Evolutionary conservation across 202 grass and related monocot genomes (phyloP), one percentile per base, ranked within the genome.

Genomic region (Saccharum hybrid): DNA sequence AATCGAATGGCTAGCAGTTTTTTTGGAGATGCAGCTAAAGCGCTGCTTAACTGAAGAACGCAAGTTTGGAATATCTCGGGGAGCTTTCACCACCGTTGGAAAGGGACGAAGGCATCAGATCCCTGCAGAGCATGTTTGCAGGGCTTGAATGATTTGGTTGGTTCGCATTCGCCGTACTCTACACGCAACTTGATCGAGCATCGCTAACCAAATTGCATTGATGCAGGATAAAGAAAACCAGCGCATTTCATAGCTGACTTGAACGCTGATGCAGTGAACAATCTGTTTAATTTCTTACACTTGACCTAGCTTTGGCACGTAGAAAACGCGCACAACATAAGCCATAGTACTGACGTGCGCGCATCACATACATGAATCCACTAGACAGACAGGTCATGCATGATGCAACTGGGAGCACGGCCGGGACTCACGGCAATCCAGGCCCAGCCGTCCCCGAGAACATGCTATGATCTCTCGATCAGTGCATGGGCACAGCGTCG

Each of bases 51-150:
- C 66, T 30, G 73, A 81, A 62, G 66, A 78, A 64, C 10, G 52
- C 84, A 86, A 83, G 69, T 49, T 86, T 90, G 22, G 80, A 87
- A 87, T 90, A 43, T 38, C 68, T 10, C 7, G 22, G 2, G 68
- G 66, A 70, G 63, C 76, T 85, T 80, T 81, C 82, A 43, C 34
- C 22, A 31, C 26, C 84, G 74, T 63, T 61, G 63, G 52, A 75
- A 90, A 76, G 54, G 30, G 6, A 6, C 12, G 45, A 43, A 6
- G 42, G 81, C 48, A 78, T 78, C 83, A 13, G 49, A 73, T 82
- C 72, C 64, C 39, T 19, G 28, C 12, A 30, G 21, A 51, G 77
- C 79, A 86, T 79, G 84, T n/a, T n/a, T 77, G 77, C 62, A 40
- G 49, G 63, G 9, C 81, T 82, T 69, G 36, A 23, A 76, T 76